Conservation (phyloP, 805 yeast species). For the Pichia gijzeniarum region DNA sequence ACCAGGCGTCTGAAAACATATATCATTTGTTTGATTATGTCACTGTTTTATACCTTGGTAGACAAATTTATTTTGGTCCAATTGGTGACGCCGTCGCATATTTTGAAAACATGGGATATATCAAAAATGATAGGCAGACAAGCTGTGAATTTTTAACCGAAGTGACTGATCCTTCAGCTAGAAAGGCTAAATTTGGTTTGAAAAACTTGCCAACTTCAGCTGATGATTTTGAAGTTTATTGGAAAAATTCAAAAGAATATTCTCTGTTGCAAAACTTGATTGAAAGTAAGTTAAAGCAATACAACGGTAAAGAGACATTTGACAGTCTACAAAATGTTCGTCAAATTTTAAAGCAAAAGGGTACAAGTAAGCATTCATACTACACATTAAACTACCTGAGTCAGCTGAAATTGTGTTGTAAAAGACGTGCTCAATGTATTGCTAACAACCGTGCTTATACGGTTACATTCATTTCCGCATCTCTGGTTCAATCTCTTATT, state of each 20-base stretch:
- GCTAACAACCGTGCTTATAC: slow-evolving; percentile 54
- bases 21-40: slow-evolving; percentile 57
- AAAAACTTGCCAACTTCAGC: slow-evolving; percentile 52
- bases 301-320: slow-evolving; percentile 30
- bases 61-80: slow-evolving; percentile 56
- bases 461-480: slow-evolving; percentile 42
- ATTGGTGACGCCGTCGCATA: slow-evolving; percentile 45
- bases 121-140: slow-evolving; percentile 57
- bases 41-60: slow-evolving; percentile 53
- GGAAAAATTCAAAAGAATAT: slow-evolving; percentile 54
- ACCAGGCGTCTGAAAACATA: slow-evolving; percentile 63
- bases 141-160: slow-evolving; percentile 65
- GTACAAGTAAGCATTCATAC: slow-evolving; percentile 34
- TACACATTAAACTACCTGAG: slow-evolving; percentile 37
- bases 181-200: slow-evolving; percentile 41
- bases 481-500: slow-evolving; percentile 50
- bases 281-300: slow-evolving; percentile 29
- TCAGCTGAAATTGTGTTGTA: slow-evolving; percentile 46
- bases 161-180: slow-evolving; percentile 59
- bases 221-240: slow-evolving; percentile 50
- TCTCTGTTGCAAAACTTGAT: slow-evolving; percentile 30
- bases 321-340: slow-evolving; percentile 27
- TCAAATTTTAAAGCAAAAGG: slow-evolving; percentile 32
- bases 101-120: slow-evolving; percentile 55
- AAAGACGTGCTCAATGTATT: slow-evolving; percentile 48